These are phyloP conservation scores for Phytophthora macrochlamydospora DNA, from an alignment of 352 stramenopile genomes.

Conservation along the genomic window DNA sequence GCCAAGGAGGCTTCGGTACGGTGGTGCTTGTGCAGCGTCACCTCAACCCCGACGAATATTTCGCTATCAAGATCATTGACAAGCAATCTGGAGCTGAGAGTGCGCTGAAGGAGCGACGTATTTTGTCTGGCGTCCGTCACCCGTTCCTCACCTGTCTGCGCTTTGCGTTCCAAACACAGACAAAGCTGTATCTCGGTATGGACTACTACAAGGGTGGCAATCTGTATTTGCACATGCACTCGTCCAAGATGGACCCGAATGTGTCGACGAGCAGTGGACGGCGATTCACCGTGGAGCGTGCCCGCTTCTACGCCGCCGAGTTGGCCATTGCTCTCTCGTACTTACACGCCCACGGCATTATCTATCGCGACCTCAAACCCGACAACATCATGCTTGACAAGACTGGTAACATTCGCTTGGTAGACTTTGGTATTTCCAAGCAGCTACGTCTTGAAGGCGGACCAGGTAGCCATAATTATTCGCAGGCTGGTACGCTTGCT, in stretches of 20 bases:
- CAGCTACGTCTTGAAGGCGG: constrained; percentile 54
- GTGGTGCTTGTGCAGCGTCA: constrained; percentile 85
- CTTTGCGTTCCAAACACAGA: constrained; percentile 89
- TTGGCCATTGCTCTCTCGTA: constrained; percentile 87
- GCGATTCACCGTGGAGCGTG: constrained; percentile 68
- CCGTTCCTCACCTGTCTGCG: constrained; percentile 82
- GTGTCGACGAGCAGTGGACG: constrained; percentile 73
- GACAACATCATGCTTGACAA: constrained; percentile 92
- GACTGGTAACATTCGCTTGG: constrained; percentile 85
- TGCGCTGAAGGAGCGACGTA: constrained; percentile 76
- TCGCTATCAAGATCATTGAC: constrained; percentile 90
- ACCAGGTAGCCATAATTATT: constrained; percentile 51
- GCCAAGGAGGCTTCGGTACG: constrained; percentile 79
- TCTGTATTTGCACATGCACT: constrained; percentile 90
- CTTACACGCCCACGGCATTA: constrained; percentile 85
- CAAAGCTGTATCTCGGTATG: constrained; percentile 79
- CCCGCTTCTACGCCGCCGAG: constrained; percentile 89
- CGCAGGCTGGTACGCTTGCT: constrained; percentile 71
- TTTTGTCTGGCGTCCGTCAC: constrained; percentile 77
- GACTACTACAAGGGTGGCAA: constrained; percentile 90
- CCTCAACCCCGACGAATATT: constrained; percentile 78
- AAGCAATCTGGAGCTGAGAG: constrained; percentile 80
- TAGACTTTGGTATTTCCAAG: constrained; percentile 92
- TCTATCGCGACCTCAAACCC: constrained; percentile 89
- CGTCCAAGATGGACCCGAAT: constrained; percentile 80